These are phyloP conservation scores for Inga laurina DNA, from an alignment of 306 rosid species.

Conservation along the genomic window DNA sequence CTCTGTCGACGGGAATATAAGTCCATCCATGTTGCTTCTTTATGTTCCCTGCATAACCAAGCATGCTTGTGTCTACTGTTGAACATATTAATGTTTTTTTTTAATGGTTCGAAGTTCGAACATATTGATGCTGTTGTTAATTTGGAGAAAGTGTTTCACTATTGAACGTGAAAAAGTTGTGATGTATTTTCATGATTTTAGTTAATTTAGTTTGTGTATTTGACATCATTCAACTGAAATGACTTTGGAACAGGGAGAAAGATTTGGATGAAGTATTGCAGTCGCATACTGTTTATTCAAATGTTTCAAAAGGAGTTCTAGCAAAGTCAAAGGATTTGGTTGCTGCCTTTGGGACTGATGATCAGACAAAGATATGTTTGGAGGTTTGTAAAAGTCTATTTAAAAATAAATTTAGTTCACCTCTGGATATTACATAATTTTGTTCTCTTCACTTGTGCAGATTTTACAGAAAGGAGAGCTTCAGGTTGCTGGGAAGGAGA, in stretches of 20 bases:
- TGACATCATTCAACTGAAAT: conserved; percentile 6
- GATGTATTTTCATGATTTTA: neutral
- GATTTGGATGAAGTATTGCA: conserved; percentile 94
- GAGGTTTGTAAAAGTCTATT: conserved; percentile 51
- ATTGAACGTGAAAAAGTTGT: neutral
- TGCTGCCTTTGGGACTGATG: conserved; percentile 84
- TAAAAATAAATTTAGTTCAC: neutral
- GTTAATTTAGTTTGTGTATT: neutral
- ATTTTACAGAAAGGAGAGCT: conserved; percentile 91
- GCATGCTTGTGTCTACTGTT: neutral
- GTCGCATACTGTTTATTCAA: conserved; percentile 80
- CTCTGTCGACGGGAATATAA: neutral
- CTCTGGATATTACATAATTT: neutral
- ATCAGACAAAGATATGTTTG: conserved; percentile 71
- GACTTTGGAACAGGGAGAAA: conserved; percentile 62
- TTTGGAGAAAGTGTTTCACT: neutral
- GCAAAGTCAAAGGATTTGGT: conserved; percentile 83
- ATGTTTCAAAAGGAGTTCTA: conserved; percentile 94
- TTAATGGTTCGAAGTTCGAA: too few relatives aligned
- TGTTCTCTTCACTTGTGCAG: conserved; percentile 29
- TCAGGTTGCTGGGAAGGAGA: conserved; percentile 96
- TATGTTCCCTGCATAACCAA: neutral
- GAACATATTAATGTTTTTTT: neutral
- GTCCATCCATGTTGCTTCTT: neutral
- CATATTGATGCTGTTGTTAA: neutral